Percentiles rank a stretch among this genome's conserved stretches.
phyloP scores from a whole-genome alignment of 768 basidiomycete species.

The Tephrocybe sp. region DNA sequence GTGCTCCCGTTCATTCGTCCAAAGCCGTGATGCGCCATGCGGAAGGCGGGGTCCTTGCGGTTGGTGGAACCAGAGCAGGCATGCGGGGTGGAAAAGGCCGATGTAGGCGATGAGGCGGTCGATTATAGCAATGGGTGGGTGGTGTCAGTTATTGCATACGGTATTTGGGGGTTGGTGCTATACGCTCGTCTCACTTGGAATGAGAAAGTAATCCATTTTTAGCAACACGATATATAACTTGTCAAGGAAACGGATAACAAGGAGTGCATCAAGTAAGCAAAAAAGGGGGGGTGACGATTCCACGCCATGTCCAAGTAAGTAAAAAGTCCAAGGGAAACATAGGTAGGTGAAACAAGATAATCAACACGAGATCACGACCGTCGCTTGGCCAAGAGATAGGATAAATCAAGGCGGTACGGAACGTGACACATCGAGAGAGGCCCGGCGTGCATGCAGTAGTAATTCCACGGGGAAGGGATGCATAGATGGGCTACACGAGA shows the following conservation, averaged over 20 bases:
- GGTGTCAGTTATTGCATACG: slow-evolving; percentile 42
- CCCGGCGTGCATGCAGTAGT: slow-evolving; percentile 37
- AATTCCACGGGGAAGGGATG: slow-evolving; percentile 19
- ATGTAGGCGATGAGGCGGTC: slow-evolving; percentile 21
- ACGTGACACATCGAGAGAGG: slow-evolving; percentile 61
- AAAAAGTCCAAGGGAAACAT: neutral
- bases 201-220: no score
- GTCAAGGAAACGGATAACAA: neutral
- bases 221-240: neutral
- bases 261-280: neutral
- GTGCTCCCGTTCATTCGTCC: slow-evolving; percentile 73
- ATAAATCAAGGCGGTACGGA: slow-evolving; percentile 59
- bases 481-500: slow-evolving; percentile 18
- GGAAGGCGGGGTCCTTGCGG: slow-evolving; percentile 25
- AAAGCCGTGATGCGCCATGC: slow-evolving; percentile 61
- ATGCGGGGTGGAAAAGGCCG: no score
- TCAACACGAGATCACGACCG: slow-evolving; percentile 64
- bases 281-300: no score
- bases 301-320: no score
- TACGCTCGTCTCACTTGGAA: slow-evolving; percentile 45
- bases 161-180: slow-evolving; percentile 48
- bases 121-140: slow-evolving; percentile 41
- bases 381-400: slow-evolving; percentile 53
- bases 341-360: slow-evolving; percentile 20
- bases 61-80: no score